These are phyloP conservation scores for Triticum urartu DNA, from an alignment of 176 grass and related monocot species.

Conservation along the genomic window DNA sequence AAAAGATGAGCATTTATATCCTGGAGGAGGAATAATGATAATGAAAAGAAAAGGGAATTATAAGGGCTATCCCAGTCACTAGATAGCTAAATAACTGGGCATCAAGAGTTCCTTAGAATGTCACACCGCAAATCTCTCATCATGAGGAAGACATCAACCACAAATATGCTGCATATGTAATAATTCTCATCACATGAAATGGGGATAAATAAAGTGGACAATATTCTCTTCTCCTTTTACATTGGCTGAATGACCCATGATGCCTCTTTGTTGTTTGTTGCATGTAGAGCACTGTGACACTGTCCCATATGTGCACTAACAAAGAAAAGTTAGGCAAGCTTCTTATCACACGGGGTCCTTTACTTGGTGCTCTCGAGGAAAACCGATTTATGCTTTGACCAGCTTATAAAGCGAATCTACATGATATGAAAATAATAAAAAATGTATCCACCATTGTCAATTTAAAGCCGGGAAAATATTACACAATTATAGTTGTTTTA, in stretches of 20 bases:
- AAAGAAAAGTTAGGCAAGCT: slow-evolving; percentile 50
- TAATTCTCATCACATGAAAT: not conserved
- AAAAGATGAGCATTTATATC: not conserved
- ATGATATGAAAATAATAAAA: not conserved
- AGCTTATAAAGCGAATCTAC: slow-evolving; percentile 7
- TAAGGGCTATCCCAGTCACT: not conserved
- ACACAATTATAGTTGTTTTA: not conserved
- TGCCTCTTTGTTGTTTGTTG: slow-evolving; percentile 23
- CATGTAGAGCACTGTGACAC: slow-evolving; percentile 32
- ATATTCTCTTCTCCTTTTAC: slow-evolving; percentile 20
- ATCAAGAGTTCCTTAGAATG: not conserved
- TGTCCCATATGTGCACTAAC: slow-evolving; percentile 37
- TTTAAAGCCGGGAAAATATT: not conserved
- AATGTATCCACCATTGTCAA: not conserved
- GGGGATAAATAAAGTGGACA: slow-evolving; percentile 13
- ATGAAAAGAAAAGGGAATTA: not conserved
- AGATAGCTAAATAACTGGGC: not conserved
- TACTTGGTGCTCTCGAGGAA: slow-evolving; percentile 25
- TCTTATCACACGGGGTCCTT: slow-evolving; percentile 34
- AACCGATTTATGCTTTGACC: slow-evolving; percentile 46
- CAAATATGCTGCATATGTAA: slow-evolving; percentile 6
- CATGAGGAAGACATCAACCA: slow-evolving; percentile 1
- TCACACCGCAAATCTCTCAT: not conserved
- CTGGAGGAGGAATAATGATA: not conserved
- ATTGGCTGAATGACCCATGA: slow-evolving; percentile 34